Base-by-base conservation (phyloP, 106 monocot genomes). In the Allium sativum region DNA sequence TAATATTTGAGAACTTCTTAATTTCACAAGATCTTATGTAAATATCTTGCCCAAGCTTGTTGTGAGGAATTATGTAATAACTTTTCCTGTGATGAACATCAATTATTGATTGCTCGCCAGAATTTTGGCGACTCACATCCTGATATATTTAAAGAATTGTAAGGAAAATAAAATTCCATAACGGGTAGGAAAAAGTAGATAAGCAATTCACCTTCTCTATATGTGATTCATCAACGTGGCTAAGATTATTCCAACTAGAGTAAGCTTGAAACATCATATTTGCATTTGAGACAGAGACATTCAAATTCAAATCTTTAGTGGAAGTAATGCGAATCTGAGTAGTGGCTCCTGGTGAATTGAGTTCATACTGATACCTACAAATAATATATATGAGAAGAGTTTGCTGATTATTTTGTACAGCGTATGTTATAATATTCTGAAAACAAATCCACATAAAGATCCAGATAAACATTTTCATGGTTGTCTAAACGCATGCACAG, bases 221-320 rank as follows among this genome's bases (percentile, higher is more conserved):
- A 73, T 51, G 67, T 45, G 70, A 55, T 72, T 82, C 73, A 69
- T 84, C 67, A 64, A 78, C 66, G 40, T 62, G 68, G 59, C 73
- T 80, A 46, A 96, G 75, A 71, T 80, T 91, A 61, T 70, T 84
- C 96, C 96, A 96, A 78, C 96, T 96, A 70, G 87, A 79, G 65
- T 87, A 91, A 70, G 96, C 96, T 82, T 96, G 90, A 70, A 84
- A 75, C 55, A 96, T 62, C 87, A 88, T 79, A 55, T 96, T 96
- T 42, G 68, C 62, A 66, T 96, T 87, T 51, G 91, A 91, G 42
- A 81, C 81, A 12, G 96, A 96, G 47, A 96, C 42, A 70, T 91
- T 96, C 46, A 91, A 16, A 64, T 84, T 91, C 40, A 96, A 64
- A 76, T 82, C 87, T 52, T 72, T 79, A 10, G 82, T 82, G 42